phyloP scores from a whole-genome alignment of 805 yeast genomes.

The Kregervanrija pseudodelftensis region DNA sequence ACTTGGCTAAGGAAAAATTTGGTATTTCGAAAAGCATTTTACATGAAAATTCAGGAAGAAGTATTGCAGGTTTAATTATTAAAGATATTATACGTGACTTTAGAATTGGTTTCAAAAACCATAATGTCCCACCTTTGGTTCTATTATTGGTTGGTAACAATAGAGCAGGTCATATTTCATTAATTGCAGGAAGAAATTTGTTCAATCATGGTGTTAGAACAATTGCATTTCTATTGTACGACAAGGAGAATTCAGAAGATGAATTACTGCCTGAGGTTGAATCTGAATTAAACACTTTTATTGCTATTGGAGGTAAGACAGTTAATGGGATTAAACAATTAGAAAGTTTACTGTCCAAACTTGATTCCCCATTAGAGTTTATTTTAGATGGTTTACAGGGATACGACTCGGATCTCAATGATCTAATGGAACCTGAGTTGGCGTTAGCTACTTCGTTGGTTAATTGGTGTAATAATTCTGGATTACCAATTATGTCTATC shows the following conservation, averaged over 20 bases:
- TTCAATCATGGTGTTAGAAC: constrained; percentile 68
- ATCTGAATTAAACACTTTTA: constrained; percentile 49
- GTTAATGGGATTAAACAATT: constrained; percentile 31
- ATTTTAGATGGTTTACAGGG: constrained; percentile 84
- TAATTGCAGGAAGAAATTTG: constrained; percentile 75
- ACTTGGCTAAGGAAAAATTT: constrained; percentile 47
- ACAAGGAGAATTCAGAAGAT: constrained; percentile 32
- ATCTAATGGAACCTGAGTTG: constrained; percentile 41
- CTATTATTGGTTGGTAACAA: constrained; percentile 68
- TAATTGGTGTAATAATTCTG: constrained; percentile 56
- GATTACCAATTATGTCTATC: constrained; percentile 49
- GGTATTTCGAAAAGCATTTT: constrained; percentile 38
- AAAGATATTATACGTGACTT: constrained; percentile 62
- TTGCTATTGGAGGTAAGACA: constrained; percentile 64
- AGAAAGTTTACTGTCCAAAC: constrained; percentile 33
- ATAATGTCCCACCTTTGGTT: constrained; percentile 74
- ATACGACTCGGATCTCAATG: constrained; percentile 60
- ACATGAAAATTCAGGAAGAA: constrained; percentile 63
- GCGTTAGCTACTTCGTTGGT: constrained; percentile 38
- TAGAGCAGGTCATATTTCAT: constrained; percentile 65
- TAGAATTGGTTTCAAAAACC: constrained; percentile 58
- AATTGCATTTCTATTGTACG: constrained; percentile 39
- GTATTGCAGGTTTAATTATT: constrained; percentile 52
- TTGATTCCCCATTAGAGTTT: constrained; percentile 69
- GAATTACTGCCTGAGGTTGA: constrained; percentile 29